phyloP scores from a whole-genome alignment of 306 rosid genomes.

The Neltuma alba region DNA sequence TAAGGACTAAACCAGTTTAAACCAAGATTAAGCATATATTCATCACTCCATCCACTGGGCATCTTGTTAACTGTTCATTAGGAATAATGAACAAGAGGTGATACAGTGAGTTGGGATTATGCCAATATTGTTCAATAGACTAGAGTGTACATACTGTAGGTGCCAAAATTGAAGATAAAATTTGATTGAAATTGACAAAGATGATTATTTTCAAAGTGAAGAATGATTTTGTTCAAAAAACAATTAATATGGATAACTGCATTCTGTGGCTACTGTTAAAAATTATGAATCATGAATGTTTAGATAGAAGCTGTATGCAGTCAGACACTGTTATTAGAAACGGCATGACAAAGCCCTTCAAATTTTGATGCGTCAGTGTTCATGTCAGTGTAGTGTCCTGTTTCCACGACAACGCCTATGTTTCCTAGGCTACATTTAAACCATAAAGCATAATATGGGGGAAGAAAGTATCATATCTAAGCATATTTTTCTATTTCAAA shows the following conservation, averaged over 20 bases:
- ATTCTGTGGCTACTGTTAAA: background rate
- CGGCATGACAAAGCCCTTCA: background rate
- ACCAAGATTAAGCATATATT: background rate
- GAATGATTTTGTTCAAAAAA: background rate
- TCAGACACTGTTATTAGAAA: background rate
- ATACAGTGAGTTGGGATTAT: background rate
- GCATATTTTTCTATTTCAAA: conserved; percentile 21
- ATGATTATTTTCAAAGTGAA: background rate
- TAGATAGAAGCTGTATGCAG: background rate
- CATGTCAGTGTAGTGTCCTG: background rate
- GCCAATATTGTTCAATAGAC: conserved; percentile 13
- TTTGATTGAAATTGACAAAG: background rate
- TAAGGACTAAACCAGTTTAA: conserved; percentile 6
- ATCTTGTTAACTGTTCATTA: background rate
- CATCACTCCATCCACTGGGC: conserved; percentile 20
- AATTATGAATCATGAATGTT: background rate
- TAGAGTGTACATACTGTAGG: background rate
- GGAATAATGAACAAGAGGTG: conserved; percentile 7
- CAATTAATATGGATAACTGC: background rate
- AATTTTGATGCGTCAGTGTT: background rate
- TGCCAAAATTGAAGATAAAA: conserved; percentile 15
- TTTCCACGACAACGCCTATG: background rate
- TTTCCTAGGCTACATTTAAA: background rate
- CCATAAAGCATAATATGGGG: background rate
- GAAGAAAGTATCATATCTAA: background rate